These are phyloP conservation scores for Monosporozyma aerobia DNA, from an alignment of 805 yeast species.

Conservation along the genomic window DNA sequence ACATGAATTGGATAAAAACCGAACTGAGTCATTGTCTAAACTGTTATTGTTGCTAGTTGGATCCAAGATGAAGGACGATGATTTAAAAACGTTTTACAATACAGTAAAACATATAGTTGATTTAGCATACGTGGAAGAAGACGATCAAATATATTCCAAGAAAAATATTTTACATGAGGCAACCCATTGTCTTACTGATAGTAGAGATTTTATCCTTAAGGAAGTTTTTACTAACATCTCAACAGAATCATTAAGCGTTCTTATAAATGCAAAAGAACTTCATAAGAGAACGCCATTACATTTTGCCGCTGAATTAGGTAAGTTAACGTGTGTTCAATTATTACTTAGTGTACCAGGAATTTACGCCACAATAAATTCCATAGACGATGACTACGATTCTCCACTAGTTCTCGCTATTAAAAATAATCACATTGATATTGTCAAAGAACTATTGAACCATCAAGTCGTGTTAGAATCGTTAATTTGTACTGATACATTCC, in stretches of 20 bases:
- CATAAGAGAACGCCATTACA: slow-evolving; percentile 80
- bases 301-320: slow-evolving; percentile 63
- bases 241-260: slow-evolving; percentile 15
- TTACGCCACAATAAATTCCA: slow-evolving; percentile 25
- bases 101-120: slow-evolving; percentile 38
- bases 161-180: slow-evolving; percentile 72
- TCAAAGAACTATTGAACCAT: slow-evolving; percentile 37
- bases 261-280: slow-evolving; percentile 43
- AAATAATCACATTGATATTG: slow-evolving; percentile 49
- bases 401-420: slow-evolving; percentile 76
- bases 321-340: slow-evolving; percentile 35
- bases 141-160: slow-evolving; percentile 40
- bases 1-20: slow-evolving; percentile 1
- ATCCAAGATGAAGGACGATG: slow-evolving; percentile 49
- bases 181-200: slow-evolving; percentile 25
- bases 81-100: slow-evolving; percentile 38
- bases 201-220: slow-evolving; percentile 23
- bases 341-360: slow-evolving; percentile 22
- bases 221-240: slow-evolving; percentile 16
- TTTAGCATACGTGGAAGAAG: slow-evolving; percentile 56
- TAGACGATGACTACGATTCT: slow-evolving; percentile 71
- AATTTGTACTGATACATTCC: not conserved
- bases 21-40: slow-evolving; percentile 42
- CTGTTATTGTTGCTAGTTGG: slow-evolving; percentile 63
- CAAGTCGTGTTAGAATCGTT: slow-evolving; percentile 20